phyloP scores from a whole-genome alignment of 768 basidiomycete genomes.

The Pleurotus djamor region DNA sequence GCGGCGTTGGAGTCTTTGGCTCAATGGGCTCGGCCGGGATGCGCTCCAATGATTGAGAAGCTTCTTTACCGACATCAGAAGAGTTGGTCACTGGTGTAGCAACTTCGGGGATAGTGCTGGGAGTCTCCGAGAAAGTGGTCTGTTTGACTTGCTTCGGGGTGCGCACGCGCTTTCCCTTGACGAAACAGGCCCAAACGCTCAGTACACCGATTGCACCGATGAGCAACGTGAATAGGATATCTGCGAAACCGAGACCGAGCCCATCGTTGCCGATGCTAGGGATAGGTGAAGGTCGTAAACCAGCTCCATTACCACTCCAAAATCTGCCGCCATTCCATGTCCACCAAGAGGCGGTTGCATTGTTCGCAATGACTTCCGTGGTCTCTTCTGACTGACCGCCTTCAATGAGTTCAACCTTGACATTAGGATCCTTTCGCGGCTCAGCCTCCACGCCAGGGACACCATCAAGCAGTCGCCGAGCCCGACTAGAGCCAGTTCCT shows the following conservation, averaged over 20 bases:
- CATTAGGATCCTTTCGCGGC: not conserved
- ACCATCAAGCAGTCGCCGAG: slow-evolving; percentile 58
- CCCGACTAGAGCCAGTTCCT: slow-evolving; percentile 35
- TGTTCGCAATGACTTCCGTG: not conserved
- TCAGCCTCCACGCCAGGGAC: slow-evolving; percentile 32
- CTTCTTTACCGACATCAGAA: not conserved
- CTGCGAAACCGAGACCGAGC: not conserved
- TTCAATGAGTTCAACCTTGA: not conserved
- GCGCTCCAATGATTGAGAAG: too few relatives aligned
- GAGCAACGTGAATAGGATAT: not conserved
- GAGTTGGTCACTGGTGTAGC: not conserved
- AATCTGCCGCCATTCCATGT: not conserved
- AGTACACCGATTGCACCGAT: not conserved
- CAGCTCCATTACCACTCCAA: not conserved
- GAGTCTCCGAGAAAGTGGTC: not conserved
- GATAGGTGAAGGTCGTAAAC: not conserved
- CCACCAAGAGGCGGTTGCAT: not conserved
- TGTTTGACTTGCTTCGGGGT: not conserved
- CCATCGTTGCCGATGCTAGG: not conserved
- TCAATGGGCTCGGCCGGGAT: not conserved
- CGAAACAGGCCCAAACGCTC: not conserved
- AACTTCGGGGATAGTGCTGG: not conserved
- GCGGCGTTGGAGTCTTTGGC: not conserved
- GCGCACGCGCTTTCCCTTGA: not conserved
- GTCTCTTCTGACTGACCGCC: not conserved